Base-by-base conservation (phyloP, 1,284 basidiomycete species). In the Pholiota adiposa region DNA sequence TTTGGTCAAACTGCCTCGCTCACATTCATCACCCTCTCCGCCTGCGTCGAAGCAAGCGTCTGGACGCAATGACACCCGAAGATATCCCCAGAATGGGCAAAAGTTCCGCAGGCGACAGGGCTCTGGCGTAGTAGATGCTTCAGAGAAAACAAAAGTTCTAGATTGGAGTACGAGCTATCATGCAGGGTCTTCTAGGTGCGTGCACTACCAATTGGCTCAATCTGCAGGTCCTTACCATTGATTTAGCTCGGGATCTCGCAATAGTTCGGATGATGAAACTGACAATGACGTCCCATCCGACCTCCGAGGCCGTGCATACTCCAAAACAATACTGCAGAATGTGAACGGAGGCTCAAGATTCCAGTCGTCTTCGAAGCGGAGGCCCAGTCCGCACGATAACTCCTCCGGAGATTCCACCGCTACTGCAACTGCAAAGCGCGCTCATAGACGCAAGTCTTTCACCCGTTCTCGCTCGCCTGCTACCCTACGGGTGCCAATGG, bases 141-240 rank as follows among this genome's bases (percentile, higher is more conserved):
- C 52, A 46, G 62, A 58, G 33, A 63, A 58, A 59, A 63, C 65
- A 51, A 65, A 69, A 25, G 67, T 68, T 63, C 65, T 85, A 64
- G 90, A 86, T 65, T 86, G 90, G 86, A 93, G 89, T 68, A 92
- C 91, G n/a, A 93, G 90, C 67, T 93, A 93, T 73, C 87, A 90
- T 62, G 90, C 87, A 18, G 91, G 90, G 34, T 89, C 89, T 27
- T 92, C 90, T 14, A 84, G 88, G 88, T 89, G 64, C 48, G 77
- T 61, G 44, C 21, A 46, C 19, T 58, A 43, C 29, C 48, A n/a
- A 33, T 21, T 53, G 4, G 4, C 16, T 8, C n/a, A 34, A 16
- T 21, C 40, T 38, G 34, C 27, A 31, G 18, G 36, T 58, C 33
- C 41, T 56, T 63, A 31, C 51, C 60, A 38, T 14, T 43, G 29